Base-by-base conservation (phyloP, 306 rosid genomes). In the Quillaja saponaria region DNA sequence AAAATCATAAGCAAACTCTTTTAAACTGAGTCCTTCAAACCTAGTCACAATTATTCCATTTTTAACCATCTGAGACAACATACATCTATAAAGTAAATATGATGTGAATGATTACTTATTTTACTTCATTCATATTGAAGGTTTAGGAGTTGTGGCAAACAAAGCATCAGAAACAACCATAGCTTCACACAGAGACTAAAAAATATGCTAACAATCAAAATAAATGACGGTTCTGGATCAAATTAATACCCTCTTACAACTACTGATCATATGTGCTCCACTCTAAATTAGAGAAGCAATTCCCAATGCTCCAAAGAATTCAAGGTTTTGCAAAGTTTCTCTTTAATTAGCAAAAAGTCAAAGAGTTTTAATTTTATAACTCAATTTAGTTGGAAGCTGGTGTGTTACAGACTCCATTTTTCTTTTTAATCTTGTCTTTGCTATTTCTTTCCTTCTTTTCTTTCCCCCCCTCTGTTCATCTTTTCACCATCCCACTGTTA, bases 21-120 rank as follows among this genome's bases (percentile, higher is more conserved):
- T 4, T 8, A 18, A 64, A 10, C 61, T n/a, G n/a, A n/a, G n/a
- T n/a, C n/a, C 48, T 55, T 55, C n/a, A 67, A 62, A 50, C 61
- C 66, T 17, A 58, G 3, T 13, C 19, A 63, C 4, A n/a, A 25
- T 25, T 4, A 25, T 25, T 4, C 31, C 34, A 58, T 12, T 25
- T 16, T 18, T 50, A 58, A 31, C 33, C 48, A 48, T 6, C 25
- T 7, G 18, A 31, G 19, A 61, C 13, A 31, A 1, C 31, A 25
- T 25, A 25, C 31, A 25, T 1, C 31, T 28, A 52, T 0, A 3
- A 37, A 49, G 58, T 38, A 49, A 49, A 48, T 0, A 63, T 46
- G 8, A 16, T 16, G 18, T 11, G 16, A 46, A 46, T 31, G 20
- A 34, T 19, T 21, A 1, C 35, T 49, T 57, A 42, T 13, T 25